Base-by-base conservation (phyloP, 805 yeast species). In the Myxozyma monticola region DNA sequence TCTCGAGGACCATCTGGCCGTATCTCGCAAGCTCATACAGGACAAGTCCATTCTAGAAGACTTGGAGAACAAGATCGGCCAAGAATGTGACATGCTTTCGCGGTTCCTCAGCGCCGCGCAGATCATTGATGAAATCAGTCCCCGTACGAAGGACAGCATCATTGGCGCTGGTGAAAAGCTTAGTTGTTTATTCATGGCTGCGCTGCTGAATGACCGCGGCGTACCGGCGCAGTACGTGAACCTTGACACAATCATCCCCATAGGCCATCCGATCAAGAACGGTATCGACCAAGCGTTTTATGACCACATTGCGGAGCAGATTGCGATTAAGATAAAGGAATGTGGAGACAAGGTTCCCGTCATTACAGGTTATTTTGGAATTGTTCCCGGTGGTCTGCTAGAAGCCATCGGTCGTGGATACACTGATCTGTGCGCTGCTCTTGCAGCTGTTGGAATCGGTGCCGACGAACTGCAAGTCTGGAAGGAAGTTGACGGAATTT, bases 401-500 rank as follows among this genome's bases (percentile, higher is more conserved):
- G 85, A 85, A 62, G 88, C 95, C 45, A 96, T 93, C 49, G 99
- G 99, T 38, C 82, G 99, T 65, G 99, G 99, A 33, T 93, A 93
- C 70, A 93, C 99, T 8, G 99, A 93, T 68, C 74, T 93, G 61
- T 93, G 99, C 75, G 99, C 99, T 17, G 99, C 98, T 1, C 76
- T 93, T 64, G 79, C 89, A 34, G 96, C 99, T 0, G 98, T 93
- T 25, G 99, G 97, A 1, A 70, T 85, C 42, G 80, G 77, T 56
- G 97, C 98, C 4, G 95, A 88, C 38, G 99, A 93, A 70, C 76
- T 93, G 56, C 99, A 93, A 72, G 88, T 93, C 42, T 93, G 99
- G 99, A 93, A 93, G 64, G 99, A 93, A 73, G 99, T 93, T 45
- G 99, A 93, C 67, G 99, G 99, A 62, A 93, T 93, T 34, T 93